These are phyloP conservation scores for Waltergamsia citrina DNA, from an alignment of 2,329 filamentous ascomycete genomes.

Conservation along the genomic window DNA sequence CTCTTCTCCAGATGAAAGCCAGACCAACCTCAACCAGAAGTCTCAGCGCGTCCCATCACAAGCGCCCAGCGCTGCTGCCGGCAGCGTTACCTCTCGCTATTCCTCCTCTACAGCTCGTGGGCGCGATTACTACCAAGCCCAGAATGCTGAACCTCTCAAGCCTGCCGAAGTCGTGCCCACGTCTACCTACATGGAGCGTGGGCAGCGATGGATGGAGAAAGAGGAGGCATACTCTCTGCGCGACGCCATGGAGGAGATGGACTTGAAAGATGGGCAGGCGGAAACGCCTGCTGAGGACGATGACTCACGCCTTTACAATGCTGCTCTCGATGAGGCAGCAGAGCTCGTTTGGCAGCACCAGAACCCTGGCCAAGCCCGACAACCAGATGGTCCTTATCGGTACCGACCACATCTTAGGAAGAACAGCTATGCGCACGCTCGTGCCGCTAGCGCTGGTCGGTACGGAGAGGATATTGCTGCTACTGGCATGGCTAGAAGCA, in stretches of 20 bases:
- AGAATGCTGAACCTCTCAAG: slow-evolving; percentile 33
- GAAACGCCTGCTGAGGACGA: slow-evolving; percentile 23
- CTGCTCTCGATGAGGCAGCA: slow-evolving; percentile 67
- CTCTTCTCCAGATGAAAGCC: slow-evolving; percentile 16
- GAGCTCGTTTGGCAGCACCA: slow-evolving; percentile 73
- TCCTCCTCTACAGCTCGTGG: slow-evolving; percentile 33
- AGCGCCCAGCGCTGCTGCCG: slow-evolving; percentile 28
- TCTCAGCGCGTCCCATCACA: slow-evolving; percentile 17
- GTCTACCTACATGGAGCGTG: slow-evolving; percentile 63
- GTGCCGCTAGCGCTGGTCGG: slow-evolving; percentile 47
- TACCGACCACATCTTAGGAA: slow-evolving; percentile 63
- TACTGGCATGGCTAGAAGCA: slow-evolving; percentile 34
- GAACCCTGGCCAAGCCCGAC: slow-evolving; percentile 41
- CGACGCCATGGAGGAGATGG: slow-evolving; percentile 65
- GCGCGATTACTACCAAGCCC: slow-evolving; percentile 42
- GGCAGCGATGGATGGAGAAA: slow-evolving; percentile 71
- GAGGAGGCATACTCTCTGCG: slow-evolving; percentile 64
- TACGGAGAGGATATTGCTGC: slow-evolving; percentile 36
- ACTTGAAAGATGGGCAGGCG: slow-evolving; percentile 33
- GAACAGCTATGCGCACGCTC: slow-evolving; percentile 61
- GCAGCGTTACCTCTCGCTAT: slow-evolving; percentile 40
- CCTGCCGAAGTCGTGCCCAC: slow-evolving; percentile 55
- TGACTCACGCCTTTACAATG: slow-evolving; percentile 57
- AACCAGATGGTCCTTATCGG: slow-evolving; percentile 53
- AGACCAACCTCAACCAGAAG: slow-evolving; percentile 5